These are phyloP conservation scores for Kwoniella heveanensis DNA, from an alignment of 768 basidiomycete genomes.

Conservation along the genomic window DNA sequence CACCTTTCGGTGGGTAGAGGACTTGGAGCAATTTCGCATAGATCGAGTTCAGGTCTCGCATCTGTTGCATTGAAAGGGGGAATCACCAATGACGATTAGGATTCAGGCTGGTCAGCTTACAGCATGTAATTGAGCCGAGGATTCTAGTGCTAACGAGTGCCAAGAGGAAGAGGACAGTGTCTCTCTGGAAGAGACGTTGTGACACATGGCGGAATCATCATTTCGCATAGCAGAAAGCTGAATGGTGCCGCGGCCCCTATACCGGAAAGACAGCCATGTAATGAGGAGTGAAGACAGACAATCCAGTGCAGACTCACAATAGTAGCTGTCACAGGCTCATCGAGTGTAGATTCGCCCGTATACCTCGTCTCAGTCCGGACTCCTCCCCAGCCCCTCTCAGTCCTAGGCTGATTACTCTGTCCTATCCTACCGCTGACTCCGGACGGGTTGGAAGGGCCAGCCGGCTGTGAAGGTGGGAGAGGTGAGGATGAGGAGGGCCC, in stretches of 20 bases:
- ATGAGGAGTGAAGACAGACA: too few relatives aligned
- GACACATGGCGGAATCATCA: too few relatives aligned
- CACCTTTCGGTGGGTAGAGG: constrained; percentile 74
- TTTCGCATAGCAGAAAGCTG: too few relatives aligned
- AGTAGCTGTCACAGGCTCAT: constrained; percentile 85
- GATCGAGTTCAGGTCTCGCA: constrained; percentile 84
- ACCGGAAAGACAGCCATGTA: too few relatives aligned
- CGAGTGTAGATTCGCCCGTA: constrained; percentile 82
- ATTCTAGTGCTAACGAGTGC: too few relatives aligned
- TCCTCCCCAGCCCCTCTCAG: constrained; percentile 62
- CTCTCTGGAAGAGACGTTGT: too few relatives aligned
- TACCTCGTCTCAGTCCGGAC: constrained; percentile 85
- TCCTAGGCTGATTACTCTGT: constrained; percentile 14
- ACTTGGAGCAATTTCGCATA: constrained; percentile 92
- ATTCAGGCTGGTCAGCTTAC: too few relatives aligned
- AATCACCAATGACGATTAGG: too few relatives aligned
- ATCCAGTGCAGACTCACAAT: constrained; percentile 75
- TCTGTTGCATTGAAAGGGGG: too few relatives aligned
- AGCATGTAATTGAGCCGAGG: too few relatives aligned
- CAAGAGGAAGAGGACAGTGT: too few relatives aligned
- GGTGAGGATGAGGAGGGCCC: constrained; percentile 12
- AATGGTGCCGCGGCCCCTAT: too few relatives aligned
- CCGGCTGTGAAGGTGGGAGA: constrained; percentile 1
- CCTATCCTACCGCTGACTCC: constrained; percentile 49
- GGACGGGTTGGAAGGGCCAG: constrained; percentile 23